Evolutionary conservation across 495 filamentous ascomycete species (phyloP).

Genomic region (Lophiotrema nucula): DNA sequence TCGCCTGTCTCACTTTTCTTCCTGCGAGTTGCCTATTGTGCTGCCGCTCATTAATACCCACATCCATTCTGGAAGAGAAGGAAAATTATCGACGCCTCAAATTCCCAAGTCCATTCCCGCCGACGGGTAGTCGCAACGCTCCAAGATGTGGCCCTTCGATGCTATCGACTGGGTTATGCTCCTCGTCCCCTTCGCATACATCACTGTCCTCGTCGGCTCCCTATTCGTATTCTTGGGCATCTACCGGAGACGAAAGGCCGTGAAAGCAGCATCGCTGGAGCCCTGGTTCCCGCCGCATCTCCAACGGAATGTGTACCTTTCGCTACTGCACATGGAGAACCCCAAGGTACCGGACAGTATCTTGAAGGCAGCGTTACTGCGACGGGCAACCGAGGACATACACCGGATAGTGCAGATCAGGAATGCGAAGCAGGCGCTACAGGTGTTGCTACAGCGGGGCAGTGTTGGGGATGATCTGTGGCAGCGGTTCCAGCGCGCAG

Average conservation of each 20-base stretch:
- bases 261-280: slow-evolving; percentile 72
- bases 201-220: slow-evolving; percentile 80
- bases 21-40: not conserved
- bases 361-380: slow-evolving; percentile 83
- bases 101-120: no score
- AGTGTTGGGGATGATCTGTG: slow-evolving; percentile 95
- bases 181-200: slow-evolving; percentile 78
- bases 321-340: slow-evolving; percentile 78
- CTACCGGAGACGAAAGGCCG: slow-evolving; percentile 90
- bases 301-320: slow-evolving; percentile 90
- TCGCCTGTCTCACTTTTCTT: not conserved
- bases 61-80: no score
- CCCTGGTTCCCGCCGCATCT: slow-evolving; percentile 91
- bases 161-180: slow-evolving; percentile 81
- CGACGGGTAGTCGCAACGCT: not conserved
- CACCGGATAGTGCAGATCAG: slow-evolving; percentile 81
- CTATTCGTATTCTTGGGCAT: slow-evolving; percentile 87
- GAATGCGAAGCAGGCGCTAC: slow-evolving; percentile 79
- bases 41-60: not conserved
- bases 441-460: slow-evolving; percentile 77
- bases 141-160: slow-evolving; percentile 31
- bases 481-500: slow-evolving; percentile 85
- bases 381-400: slow-evolving; percentile 89
- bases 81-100: no score
- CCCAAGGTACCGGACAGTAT: slow-evolving; percentile 79